Evolutionary conservation across 345 rosid species (phyloP).

Genomic region (Gossypium longicalyx): DNA sequence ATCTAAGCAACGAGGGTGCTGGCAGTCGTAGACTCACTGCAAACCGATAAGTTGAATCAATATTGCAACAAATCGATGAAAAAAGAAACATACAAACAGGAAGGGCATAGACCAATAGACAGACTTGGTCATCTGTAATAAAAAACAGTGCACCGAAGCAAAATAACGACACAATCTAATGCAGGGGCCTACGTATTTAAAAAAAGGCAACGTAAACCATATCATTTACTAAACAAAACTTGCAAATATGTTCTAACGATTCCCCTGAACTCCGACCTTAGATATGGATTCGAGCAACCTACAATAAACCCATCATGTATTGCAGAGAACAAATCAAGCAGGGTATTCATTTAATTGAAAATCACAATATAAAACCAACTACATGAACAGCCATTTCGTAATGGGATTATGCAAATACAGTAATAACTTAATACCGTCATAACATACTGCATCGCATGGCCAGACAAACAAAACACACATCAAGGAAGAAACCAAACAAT

Average conservation of each 20-base stretch:
- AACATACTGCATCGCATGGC: background rate
- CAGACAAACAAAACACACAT: background rate
- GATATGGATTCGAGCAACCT: background rate
- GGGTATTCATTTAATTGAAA: background rate
- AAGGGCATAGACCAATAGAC: background rate
- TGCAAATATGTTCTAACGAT: background rate
- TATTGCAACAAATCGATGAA: background rate
- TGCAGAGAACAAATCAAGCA: background rate
- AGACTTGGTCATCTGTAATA: background rate
- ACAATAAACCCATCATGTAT: background rate
- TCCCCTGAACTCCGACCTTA: no score
- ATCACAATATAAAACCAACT: background rate
- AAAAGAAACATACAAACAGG: background rate
- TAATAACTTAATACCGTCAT: background rate
- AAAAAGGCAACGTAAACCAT: background rate
- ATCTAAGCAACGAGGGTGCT: slow-evolving; percentile 51
- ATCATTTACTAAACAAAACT: background rate
- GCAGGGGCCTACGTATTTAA: background rate
- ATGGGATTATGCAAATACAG: background rate
- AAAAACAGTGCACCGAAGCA: background rate
- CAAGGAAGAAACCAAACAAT: background rate
- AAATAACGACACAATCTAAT: background rate
- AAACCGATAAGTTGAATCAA: slow-evolving; percentile 9
- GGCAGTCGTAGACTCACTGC: slow-evolving; percentile 55
- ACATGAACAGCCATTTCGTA: background rate